Percentiles rank a stretch among this genome's conserved stretches.
phyloP scores from a whole-genome alignment of 768 basidiomycete genomes.

The Glaciozyma antarctica region DNA sequence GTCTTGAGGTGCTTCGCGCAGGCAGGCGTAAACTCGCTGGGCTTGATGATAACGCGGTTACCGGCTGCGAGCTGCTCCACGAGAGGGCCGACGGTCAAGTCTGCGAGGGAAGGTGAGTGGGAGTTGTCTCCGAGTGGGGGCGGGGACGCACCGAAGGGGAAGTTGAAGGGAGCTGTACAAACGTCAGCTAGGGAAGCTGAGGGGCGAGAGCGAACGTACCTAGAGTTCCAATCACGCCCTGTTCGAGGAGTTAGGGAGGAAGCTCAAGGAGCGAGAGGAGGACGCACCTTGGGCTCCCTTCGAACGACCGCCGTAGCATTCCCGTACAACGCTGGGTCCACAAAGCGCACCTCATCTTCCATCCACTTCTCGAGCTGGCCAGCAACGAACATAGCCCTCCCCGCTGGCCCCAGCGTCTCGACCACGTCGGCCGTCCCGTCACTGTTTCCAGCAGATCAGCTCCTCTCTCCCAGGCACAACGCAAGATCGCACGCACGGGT shows the following conservation, averaged over 20 bases:
- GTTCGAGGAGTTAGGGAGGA: not conserved
- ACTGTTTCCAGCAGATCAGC: not conserved
- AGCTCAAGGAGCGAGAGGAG: not conserved
- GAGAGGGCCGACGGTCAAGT: not conserved
- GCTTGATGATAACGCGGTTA: constrained; percentile 10
- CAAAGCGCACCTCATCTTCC: not conserved
- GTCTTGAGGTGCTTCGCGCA: not conserved
- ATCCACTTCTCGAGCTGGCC: not conserved
- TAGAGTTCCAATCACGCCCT: not conserved
- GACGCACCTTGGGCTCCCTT: not conserved
- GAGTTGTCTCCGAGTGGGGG: no score
- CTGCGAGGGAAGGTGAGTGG: not conserved
- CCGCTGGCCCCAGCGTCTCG: not conserved
- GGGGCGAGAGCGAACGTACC: not conserved
- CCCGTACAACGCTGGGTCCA: not conserved
- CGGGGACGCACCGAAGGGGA: not conserved
- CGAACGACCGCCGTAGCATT: not conserved
- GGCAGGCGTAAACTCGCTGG: constrained; percentile 3
- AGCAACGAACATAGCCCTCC: not conserved
- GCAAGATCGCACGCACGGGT: not conserved
- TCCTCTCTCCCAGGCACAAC: not conserved
- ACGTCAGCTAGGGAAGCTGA: not conserved
- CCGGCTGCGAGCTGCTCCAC: constrained; percentile 4
- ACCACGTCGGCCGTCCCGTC: not conserved
- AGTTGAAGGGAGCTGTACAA: not conserved